Base-by-base conservation (phyloP, 768 basidiomycete genomes). In the Russula virescens region DNA sequence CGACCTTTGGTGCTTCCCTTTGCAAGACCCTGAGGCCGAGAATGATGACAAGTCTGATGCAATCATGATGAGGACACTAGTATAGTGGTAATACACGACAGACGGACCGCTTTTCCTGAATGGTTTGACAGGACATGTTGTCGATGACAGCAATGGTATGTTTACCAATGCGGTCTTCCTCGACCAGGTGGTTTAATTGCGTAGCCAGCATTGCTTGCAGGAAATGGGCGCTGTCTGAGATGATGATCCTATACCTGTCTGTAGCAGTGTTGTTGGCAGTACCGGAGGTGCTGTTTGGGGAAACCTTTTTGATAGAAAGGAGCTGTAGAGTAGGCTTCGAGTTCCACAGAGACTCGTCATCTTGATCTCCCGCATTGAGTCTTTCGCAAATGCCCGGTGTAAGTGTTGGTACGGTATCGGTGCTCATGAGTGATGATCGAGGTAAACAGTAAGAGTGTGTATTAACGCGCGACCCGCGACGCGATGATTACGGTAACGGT, bases 131-230 rank as follows among this genome's bases (percentile, higher is more conserved):
- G 1, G 92, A 88, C 69, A 90, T 83, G 69, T 83, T 86, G 64
- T 87, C 85, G 40, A 97, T 75, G 46, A 82, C 78, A 43, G 88
- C 82, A 23, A 98, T 74, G 1, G 84, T 79, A 70, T 89, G 78
- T 70, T 87, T 91, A 42, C 75, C 74, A 38, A 98, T 77, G 0
- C 76, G 70, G 7, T 84, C 82, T 0, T 84, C 78, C 18, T 86
- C 80, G 16, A 95, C 85, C 66, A 92, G 75, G 8, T 77, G 65
- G 69, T 98, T 98, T 49, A 94, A 81, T 70, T 93, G 89, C 0
- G 95, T 98, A 5, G 94, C 91, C 38, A 98, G 79, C 97, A 99
- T 98, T 26, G 90, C 87, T 73, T 98, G 97, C 52, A 89, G 79
- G 72, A 90, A 97, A 67, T 89, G 76, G 21, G 79, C 78, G 45